Percentiles rank a stretch among this genome's conserved stretches.
These are phyloP conservation scores for Calonectria henricotiae DNA, from an alignment of 2,329 filamentous ascomycete genomes.

Conservation along the genomic window DNA sequence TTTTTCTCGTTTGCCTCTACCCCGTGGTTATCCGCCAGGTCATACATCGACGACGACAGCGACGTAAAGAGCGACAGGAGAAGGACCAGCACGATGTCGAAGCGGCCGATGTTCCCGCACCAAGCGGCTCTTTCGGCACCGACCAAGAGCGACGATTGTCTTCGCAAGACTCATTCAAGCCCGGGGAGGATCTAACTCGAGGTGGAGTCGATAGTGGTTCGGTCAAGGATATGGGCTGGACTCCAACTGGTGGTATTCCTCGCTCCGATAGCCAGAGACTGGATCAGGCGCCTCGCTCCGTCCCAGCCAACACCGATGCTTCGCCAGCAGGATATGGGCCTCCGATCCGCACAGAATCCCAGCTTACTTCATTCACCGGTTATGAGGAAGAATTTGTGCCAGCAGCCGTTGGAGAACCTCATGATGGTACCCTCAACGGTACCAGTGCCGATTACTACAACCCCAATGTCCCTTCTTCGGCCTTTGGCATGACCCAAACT, in stretches of 20 bases:
- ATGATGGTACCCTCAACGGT: slow-evolving; percentile 56
- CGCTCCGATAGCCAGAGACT: slow-evolving; percentile 41
- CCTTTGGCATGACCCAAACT: slow-evolving; percentile 58
- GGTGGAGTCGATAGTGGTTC: slow-evolving; percentile 49
- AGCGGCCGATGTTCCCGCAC: slow-evolving; percentile 48
- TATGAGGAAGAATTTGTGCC: slow-evolving; percentile 53
- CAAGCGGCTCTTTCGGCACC: slow-evolving; percentile 34
- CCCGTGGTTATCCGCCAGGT: slow-evolving; percentile 58
- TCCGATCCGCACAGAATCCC: slow-evolving; percentile 40
- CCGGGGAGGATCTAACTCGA: slow-evolving; percentile 51
- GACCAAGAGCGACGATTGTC: slow-evolving; percentile 56
- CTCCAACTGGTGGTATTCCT: slow-evolving; percentile 41
- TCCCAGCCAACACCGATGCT: slow-evolving; percentile 44
- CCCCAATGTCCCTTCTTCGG: slow-evolving; percentile 60
- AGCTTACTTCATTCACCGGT: slow-evolving; percentile 46
- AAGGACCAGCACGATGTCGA: slow-evolving; percentile 49
- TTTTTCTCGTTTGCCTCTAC: slow-evolving; percentile 60
- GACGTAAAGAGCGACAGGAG: slow-evolving; percentile 47
- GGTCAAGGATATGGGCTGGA: slow-evolving; percentile 52
- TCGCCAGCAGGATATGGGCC: slow-evolving; percentile 33
- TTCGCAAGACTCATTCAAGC: slow-evolving; percentile 59
- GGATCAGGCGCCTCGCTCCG: slow-evolving; percentile 34
- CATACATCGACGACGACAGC: slow-evolving; percentile 50
- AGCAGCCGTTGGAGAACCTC: slow-evolving; percentile 51
- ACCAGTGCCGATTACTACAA: slow-evolving; percentile 63